These are phyloP conservation scores for Buddleja alternifolia DNA, from an alignment of 257 asterid genomes.

Conservation along the genomic window DNA sequence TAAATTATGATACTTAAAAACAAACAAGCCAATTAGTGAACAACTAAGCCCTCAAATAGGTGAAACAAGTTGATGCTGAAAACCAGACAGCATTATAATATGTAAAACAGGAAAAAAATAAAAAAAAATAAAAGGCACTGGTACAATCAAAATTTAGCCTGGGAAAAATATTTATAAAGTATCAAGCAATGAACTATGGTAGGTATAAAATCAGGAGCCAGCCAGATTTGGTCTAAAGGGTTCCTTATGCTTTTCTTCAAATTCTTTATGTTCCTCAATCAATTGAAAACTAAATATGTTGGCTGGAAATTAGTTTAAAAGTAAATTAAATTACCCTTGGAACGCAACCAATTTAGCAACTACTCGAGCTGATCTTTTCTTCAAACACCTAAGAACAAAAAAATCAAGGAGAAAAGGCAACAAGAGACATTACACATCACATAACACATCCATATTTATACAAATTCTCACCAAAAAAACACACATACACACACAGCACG, in stretches of 20 bases:
- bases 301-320: not conserved
- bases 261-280: not conserved
- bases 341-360: constrained; percentile 5
- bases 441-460: not conserved
- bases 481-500: constrained; percentile 1
- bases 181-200: constrained; percentile 2
- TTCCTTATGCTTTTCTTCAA: not conserved
- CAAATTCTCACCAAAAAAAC: not conserved
- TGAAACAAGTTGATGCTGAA: constrained; percentile 2
- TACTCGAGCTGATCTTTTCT: constrained; percentile 25
- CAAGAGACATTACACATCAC: not conserved
- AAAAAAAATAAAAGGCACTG: too few species aligned
- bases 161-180: not conserved
- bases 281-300: not conserved
- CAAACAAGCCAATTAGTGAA: not conserved
- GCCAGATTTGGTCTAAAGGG: not conserved
- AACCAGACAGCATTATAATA: not conserved
- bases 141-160: constrained; percentile 17
- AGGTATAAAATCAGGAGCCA: constrained; percentile 10
- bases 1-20: not conserved
- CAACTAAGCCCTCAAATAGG: not conserved
- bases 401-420: not conserved
- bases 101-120: not conserved
- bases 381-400: constrained; percentile 1
- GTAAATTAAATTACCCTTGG: not conserved